phyloP scores from a whole-genome alignment of 768 basidiomycete species.

The Cyathus striatus region DNA sequence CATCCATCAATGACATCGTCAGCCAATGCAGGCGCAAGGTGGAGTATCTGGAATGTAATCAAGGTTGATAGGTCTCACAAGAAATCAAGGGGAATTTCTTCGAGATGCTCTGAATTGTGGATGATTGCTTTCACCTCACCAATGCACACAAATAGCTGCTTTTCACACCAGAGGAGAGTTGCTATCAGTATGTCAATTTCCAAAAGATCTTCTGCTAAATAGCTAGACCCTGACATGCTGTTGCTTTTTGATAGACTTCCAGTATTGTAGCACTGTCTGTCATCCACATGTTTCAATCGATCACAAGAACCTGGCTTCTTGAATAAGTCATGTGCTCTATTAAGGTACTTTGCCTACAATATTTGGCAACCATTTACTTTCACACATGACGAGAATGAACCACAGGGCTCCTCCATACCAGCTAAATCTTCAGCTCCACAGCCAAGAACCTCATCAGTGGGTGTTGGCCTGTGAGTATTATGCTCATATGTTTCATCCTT shows the following conservation, averaged over 20 bases:
- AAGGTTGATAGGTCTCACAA: conserved; percentile 12
- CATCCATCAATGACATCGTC: conserved; percentile 11
- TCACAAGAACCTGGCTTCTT: no score
- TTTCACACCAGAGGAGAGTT: conserved; percentile 14
- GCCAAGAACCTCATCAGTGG: conserved; percentile 17
- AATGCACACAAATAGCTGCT: conserved; percentile 18
- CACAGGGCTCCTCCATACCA: no score
- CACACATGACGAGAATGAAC: not conserved
- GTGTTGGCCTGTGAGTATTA: no score
- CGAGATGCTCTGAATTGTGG: conserved; percentile 10
- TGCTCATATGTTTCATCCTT: no score
- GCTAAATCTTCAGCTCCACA: not conserved
- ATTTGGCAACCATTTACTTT: conserved; percentile 10
- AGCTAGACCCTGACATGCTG: not conserved
- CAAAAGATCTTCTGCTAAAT: no score
- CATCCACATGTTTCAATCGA: no score
- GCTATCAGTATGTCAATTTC: no score
- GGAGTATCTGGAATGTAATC: conserved; percentile 16
- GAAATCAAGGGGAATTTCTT: conserved; percentile 10
- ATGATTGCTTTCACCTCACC: conserved; percentile 19
- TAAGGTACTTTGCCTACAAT: conserved; percentile 10
- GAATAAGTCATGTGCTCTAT: no score
- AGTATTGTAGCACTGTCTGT: no score
- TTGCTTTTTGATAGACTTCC: no score
- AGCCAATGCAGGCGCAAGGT: conserved; percentile 10